These are phyloP conservation scores for Arthromyces matolae DNA, from an alignment of 768 basidiomycete species.

Conservation along the genomic window DNA sequence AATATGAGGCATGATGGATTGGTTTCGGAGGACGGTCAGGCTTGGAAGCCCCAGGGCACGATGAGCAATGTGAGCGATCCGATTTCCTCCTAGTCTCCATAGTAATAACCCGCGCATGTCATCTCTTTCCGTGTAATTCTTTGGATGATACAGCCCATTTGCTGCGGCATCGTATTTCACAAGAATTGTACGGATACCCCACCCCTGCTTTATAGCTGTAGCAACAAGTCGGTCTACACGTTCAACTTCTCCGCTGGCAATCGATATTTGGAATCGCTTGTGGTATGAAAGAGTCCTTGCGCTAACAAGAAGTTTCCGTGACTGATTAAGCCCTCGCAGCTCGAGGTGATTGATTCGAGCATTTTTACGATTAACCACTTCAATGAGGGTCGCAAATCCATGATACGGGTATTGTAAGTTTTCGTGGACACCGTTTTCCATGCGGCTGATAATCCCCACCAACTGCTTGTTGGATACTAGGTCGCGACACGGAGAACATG, in stretches of 20 bases:
- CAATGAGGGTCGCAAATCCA: conserved; percentile 8
- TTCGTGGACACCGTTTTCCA: conserved; percentile 6
- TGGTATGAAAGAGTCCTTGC: conserved; percentile 7
- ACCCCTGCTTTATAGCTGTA: conserved; percentile 5
- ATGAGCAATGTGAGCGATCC: too few relatives aligned
- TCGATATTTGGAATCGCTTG: conserved; percentile 14
- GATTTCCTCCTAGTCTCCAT: too few relatives aligned
- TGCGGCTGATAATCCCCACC: conserved; percentile 7
- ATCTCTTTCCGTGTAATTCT: too few relatives aligned
- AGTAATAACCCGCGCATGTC: too few relatives aligned
- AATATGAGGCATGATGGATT: too few relatives aligned
- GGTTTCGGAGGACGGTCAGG: too few relatives aligned
- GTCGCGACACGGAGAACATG: conserved; percentile 1
- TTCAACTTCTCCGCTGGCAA: conserved; percentile 12
- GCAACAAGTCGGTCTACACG: conserved; percentile 12
- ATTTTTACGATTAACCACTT: neutral
- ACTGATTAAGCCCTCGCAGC: too few relatives aligned
- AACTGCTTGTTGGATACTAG: conserved; percentile 1
- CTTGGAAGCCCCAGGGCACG: too few relatives aligned
- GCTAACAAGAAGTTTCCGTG: neutral
- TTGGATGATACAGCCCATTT: too few relatives aligned
- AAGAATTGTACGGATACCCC: conserved; percentile 6
- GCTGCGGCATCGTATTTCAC: conserved; percentile 5
- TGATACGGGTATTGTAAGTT: conserved; percentile 7
- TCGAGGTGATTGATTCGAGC: conserved; percentile 3